These are phyloP conservation scores for Parietaria judaica DNA, from an alignment of 306 rosid species.

Conservation along the genomic window DNA sequence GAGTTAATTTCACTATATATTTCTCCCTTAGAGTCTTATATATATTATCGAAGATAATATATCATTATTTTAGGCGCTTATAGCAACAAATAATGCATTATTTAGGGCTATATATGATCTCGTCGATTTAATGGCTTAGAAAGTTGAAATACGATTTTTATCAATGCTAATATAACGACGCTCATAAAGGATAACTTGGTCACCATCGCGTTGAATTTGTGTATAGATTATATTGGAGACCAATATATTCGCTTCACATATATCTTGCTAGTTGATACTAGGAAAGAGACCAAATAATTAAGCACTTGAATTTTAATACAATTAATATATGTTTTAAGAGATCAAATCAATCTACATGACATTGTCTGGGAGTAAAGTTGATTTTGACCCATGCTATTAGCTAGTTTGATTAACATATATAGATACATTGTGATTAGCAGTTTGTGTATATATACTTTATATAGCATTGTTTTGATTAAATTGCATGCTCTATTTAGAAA, in stretches of 20 bases:
- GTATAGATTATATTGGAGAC: slow-evolving; percentile 14
- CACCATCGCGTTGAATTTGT: slow-evolving; percentile 21
- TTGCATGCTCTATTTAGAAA: no score
- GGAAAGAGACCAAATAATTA: slow-evolving; percentile 8
- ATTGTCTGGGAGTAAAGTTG: slow-evolving; percentile 1
- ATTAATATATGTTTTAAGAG: neutral
- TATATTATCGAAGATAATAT: no score
- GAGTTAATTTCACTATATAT: no score
- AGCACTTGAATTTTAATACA: neutral
- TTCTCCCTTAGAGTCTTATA: no score
- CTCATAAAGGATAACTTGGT: slow-evolving; percentile 2
- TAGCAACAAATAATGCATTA: no score
- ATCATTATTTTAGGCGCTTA: no score
- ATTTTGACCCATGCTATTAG: no score
- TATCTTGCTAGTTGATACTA: neutral
- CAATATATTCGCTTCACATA: neutral
- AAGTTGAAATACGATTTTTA: neutral
- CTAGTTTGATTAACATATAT: no score
- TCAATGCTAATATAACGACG: slow-evolving; percentile 1
- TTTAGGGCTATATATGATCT: neutral
- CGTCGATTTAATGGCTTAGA: neutral
- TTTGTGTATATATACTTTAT: no score
- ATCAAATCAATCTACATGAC: neutral
- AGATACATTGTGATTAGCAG: no score
- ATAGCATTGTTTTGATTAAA: no score